A percentile compares a stretch with the other conserved stretches of the same genome.
phyloP scores from a whole-genome alignment of 768 basidiomycete genomes.

The Tylopilus rubrobrunneus region DNA sequence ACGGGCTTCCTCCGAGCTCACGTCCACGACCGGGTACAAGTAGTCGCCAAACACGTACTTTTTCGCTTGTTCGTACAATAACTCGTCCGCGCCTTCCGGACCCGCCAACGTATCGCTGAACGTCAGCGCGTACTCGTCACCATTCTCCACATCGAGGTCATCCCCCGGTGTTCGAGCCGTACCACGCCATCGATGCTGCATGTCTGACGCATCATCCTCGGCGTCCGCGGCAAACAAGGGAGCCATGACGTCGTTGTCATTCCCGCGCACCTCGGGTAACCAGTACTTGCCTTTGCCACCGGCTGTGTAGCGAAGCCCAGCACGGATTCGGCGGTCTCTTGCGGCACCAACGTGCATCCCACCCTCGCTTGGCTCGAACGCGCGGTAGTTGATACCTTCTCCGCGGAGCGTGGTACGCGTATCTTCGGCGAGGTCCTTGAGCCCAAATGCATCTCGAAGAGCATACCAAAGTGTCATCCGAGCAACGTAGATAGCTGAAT shows the following conservation, averaged over 20 bases:
- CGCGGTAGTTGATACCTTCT: conserved; percentile 91
- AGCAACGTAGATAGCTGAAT: conserved; percentile 58
- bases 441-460: conserved; percentile 81
- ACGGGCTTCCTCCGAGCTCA: conserved; percentile 53
- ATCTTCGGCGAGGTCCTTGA: conserved; percentile 86
- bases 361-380: conserved; percentile 95
- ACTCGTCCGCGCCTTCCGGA: conserved; percentile 68
- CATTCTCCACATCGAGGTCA: conserved; percentile 34
- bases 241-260: conserved; percentile 58
- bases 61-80: conserved; percentile 70
- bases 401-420: conserved; percentile 77
- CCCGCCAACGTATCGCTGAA: conserved; percentile 33
- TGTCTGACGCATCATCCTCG: conserved; percentile 53
- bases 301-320: conserved; percentile 85
- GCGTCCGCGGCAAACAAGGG: conserved; percentile 68
- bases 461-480: conserved; percentile 90
- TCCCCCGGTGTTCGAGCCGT: conserved; percentile 16
- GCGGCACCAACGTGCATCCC: conserved; percentile 87
- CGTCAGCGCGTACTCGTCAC: conserved; percentile 30
- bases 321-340: conserved; percentile 80
- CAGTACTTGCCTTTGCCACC: conserved; percentile 96
- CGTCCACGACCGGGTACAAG: conserved; percentile 85
- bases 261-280: conserved; percentile 65
- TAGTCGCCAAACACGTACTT: conserved; percentile 88
- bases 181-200: conserved; percentile 31